phyloP scores from a whole-genome alignment of 1,284 basidiomycete species.

The Boletus nobilissimus region DNA sequence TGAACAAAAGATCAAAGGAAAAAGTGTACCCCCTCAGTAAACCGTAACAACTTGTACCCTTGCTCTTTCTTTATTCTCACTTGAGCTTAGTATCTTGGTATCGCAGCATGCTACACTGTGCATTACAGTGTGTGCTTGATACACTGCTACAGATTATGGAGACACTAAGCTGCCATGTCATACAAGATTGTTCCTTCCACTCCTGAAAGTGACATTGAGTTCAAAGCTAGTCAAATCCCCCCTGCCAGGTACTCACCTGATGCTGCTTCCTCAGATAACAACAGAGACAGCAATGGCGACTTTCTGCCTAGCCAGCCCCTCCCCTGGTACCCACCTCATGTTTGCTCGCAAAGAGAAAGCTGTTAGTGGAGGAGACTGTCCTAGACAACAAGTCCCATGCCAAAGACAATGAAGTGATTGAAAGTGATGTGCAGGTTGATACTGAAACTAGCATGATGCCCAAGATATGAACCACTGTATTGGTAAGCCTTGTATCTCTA shows the following conservation, averaged over 20 bases:
- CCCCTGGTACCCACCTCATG: background rate
- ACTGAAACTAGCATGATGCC: background rate
- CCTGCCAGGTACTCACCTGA: background rate
- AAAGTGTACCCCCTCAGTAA: too few species aligned
- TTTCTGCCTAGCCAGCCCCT: background rate
- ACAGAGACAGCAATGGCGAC: background rate
- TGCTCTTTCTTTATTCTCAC: too few species aligned
- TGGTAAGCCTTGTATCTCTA: background rate
- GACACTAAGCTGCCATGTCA: too few species aligned
- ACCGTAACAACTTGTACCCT: too few species aligned
- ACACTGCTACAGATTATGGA: background rate
- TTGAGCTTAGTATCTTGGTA: too few species aligned
- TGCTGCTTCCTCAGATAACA: too few species aligned
- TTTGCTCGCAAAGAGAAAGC: slow-evolving; percentile 4
- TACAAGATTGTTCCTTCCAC: background rate
- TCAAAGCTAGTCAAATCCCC: background rate
- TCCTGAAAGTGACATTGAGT: background rate
- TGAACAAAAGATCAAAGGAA: too few species aligned
- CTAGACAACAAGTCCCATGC: background rate
- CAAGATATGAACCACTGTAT: background rate
- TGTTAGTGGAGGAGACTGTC: background rate
- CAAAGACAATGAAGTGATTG: too few species aligned
- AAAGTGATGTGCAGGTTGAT: slow-evolving; percentile 4
- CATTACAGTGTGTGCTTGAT: background rate
- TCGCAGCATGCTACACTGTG: too few species aligned